phyloP scores from a whole-genome alignment of 176 grass and related monocot genomes.

The Triticum monococcum region DNA sequence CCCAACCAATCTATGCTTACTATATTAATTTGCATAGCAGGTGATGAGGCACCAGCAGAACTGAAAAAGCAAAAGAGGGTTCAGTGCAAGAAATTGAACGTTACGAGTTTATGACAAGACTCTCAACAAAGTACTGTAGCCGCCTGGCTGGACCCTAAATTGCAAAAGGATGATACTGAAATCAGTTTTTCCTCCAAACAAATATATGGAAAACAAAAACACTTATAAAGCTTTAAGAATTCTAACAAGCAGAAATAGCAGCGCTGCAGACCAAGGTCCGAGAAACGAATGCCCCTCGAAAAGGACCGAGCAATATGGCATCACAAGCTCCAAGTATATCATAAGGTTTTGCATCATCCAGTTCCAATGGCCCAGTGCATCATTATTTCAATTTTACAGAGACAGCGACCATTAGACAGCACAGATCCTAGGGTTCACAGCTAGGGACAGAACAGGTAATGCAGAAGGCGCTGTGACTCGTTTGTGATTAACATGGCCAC shows the following conservation, averaged over 20 bases:
- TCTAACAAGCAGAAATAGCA: slow-evolving; percentile 10
- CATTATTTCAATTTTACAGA: background rate
- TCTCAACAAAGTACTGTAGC: background rate
- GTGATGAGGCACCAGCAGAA: slow-evolving; percentile 87
- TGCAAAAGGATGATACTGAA: background rate
- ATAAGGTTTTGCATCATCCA: background rate
- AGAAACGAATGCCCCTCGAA: background rate
- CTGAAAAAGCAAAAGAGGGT: slow-evolving; percentile 47
- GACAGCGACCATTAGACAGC: background rate
- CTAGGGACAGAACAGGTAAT: background rate
- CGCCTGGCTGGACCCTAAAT: background rate
- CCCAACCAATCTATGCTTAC: slow-evolving; percentile 89
- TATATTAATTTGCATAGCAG: slow-evolving; percentile 72
- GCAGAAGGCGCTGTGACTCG: background rate
- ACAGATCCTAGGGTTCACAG: background rate
- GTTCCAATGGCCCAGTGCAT: background rate
- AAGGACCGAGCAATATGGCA: background rate
- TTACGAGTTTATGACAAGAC: background rate
- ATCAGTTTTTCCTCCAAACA: slow-evolving; percentile 5
- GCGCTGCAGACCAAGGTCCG: background rate
- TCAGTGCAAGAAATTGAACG: slow-evolving; percentile 1
- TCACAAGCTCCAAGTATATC: background rate
- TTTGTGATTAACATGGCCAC: background rate
- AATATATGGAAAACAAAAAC: background rate
- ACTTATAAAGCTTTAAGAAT: background rate